A percentile compares a stretch with the other conserved stretches of the same genome.
These are phyloP conservation scores for Danielozyma ontarioensis DNA, from an alignment of 805 yeast genomes.

Conservation along the genomic window DNA sequence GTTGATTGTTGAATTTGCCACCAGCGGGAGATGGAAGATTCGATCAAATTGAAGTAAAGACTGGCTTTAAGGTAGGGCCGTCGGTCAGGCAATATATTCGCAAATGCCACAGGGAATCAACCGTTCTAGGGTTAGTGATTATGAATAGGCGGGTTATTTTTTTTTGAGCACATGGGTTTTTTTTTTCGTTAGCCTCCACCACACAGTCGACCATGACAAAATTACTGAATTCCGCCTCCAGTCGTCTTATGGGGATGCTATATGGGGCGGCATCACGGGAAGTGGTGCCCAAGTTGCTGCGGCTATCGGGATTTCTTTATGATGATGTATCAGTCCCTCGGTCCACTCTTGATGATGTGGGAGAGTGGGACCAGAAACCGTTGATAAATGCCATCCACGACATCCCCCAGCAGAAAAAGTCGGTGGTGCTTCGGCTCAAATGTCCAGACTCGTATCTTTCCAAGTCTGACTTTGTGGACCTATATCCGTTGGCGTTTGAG, in stretches of 20 bases:
- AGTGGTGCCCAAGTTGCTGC: constrained; percentile 22
- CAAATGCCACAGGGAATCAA: no score
- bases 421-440: constrained; percentile 34
- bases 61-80: no score
- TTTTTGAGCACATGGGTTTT: no score
- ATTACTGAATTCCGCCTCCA: constrained; percentile 14
- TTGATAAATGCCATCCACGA: constrained; percentile 19
- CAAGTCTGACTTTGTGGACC: constrained; percentile 33
- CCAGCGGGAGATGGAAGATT: no score
- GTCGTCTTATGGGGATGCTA: constrained; percentile 24
- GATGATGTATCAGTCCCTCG: constrained; percentile 11
- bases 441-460: constrained; percentile 34
- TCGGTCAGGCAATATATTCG: no score
- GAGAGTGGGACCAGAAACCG: constrained; percentile 28
- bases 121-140: no score
- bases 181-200: no score
- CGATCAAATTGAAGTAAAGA: no score
- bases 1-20: no score
- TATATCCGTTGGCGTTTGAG: constrained; percentile 32
- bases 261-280: constrained; percentile 25
- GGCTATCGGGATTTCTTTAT: constrained; percentile 23
- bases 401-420: constrained; percentile 13
- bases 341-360: constrained; percentile 23
- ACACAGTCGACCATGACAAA: constrained; percentile 9
- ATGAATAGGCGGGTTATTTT: no score